Percentiles rank a stretch among this genome's conserved stretches.
Conservation (phyloP, 257 asterid species). For the Osmanthus fragrans region DNA sequence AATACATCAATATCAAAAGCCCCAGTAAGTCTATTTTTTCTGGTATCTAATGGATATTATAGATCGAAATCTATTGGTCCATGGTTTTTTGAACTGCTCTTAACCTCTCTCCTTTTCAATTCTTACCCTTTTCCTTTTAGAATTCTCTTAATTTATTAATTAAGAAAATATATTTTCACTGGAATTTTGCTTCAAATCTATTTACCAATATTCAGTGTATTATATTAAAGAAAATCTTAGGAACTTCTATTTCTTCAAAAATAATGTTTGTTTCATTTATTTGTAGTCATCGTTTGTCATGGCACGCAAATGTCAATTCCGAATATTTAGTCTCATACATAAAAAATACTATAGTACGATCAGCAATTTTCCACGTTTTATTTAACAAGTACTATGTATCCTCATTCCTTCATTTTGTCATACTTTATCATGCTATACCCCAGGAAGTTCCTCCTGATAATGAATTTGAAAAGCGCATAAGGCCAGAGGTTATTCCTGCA, state of each 20-base stretch:
- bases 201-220: neutral
- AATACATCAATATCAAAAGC: conserved; percentile 49
- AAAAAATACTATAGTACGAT: neutral
- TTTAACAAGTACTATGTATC: neutral
- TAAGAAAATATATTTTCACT: too few species aligned
- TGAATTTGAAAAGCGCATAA: too few species aligned
- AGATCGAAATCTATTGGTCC: neutral
- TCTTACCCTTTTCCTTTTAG: neutral
- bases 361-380: neutral
- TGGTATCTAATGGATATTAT: neutral
- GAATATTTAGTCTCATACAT: neutral
- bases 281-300: neutral
- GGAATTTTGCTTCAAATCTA: neutral
- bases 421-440: conserved; percentile 6
- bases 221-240: neutral
- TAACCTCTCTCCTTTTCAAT: neutral
- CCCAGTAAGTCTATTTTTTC: conserved; percentile 48
- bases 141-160: too few species aligned
- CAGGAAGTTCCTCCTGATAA: too few species aligned
- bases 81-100: neutral
- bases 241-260: neutral
- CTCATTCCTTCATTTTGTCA: neutral
- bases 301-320: neutral
- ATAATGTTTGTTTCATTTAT: neutral
- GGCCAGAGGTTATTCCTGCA: too few species aligned